Percentiles rank a stretch among this genome's conserved stretches.
Evolutionary conservation across 441 rosid species (phyloP).

Genomic region (Arabidopsis hybrid): DNA sequence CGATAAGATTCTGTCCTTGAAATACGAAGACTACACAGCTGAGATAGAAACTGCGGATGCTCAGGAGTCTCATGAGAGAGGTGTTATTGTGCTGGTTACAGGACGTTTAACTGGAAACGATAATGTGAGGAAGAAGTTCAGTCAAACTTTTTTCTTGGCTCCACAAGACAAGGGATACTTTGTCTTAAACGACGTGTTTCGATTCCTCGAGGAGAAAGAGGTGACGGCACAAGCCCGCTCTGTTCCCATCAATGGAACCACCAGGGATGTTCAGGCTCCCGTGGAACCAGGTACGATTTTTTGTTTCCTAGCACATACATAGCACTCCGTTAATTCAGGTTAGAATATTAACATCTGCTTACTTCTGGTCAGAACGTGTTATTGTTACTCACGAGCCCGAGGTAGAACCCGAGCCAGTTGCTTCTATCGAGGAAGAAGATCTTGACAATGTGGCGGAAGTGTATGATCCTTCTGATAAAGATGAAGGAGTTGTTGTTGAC

Average conservation of each 20-base stretch:
- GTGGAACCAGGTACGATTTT: constrained; percentile 60
- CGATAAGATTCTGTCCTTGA: constrained; percentile 75
- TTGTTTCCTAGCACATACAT: not conserved
- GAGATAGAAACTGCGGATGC: constrained; percentile 95
- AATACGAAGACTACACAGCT: constrained; percentile 68
- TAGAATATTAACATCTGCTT: constrained; percentile 31
- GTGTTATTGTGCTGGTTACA: constrained; percentile 88
- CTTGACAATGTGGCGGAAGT: constrained; percentile 60
- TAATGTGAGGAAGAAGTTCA: constrained; percentile 67
- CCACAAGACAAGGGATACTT: constrained; percentile 83
- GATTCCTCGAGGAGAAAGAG: constrained; percentile 71
- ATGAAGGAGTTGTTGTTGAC: constrained; percentile 68
- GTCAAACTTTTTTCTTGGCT: constrained; percentile 87
- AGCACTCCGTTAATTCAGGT: not conserved
- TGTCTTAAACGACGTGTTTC: constrained; percentile 86
- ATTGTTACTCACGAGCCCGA: constrained; percentile 43
- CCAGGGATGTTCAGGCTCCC: constrained; percentile 52
- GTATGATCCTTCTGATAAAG: constrained; percentile 66
- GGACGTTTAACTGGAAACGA: constrained; percentile 85
- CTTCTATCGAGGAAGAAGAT: constrained; percentile 56
- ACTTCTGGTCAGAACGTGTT: constrained; percentile 57
- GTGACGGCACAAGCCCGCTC: constrained; percentile 45
- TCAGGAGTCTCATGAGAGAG: constrained; percentile 75
- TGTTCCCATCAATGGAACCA: constrained; percentile 45
- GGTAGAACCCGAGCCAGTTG: constrained; percentile 48